Evolutionary conservation across 371 early-diverging fungal genomes (phyloP).

Genomic region (Mucor velutinosus): DNA sequence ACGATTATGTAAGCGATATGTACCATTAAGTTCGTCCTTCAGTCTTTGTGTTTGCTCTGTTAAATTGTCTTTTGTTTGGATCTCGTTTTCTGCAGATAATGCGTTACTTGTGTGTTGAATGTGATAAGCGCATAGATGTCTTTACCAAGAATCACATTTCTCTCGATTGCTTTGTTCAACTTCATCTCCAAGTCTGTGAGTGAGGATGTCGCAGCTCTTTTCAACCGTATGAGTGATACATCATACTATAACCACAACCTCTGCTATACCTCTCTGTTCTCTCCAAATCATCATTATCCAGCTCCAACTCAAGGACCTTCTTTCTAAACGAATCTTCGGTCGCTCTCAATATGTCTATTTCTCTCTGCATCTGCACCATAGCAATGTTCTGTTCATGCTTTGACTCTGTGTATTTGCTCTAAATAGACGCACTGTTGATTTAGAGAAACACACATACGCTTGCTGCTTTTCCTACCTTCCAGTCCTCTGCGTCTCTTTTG

Average conservation of each 20-base stretch:
- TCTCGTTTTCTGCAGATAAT: slow-evolving; percentile 55
- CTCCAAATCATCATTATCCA: slow-evolving; percentile 78
- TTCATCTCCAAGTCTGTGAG: slow-evolving; percentile 72
- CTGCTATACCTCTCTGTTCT: slow-evolving; percentile 19
- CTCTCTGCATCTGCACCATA: slow-evolving; percentile 72
- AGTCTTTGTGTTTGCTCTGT: slow-evolving; percentile 76
- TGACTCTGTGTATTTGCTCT: slow-evolving; percentile 49
- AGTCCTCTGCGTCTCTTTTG: slow-evolving; percentile 67
- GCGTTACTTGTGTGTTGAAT: neutral
- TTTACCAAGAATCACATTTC: slow-evolving; percentile 61
- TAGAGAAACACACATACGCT: neutral
- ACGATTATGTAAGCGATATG: neutral
- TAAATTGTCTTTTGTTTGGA: slow-evolving; percentile 66
- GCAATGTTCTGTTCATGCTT: slow-evolving; percentile 66
- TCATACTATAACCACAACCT: neutral
- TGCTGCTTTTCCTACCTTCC: slow-evolving; percentile 57
- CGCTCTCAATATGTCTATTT: slow-evolving; percentile 72
- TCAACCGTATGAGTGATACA: neutral
- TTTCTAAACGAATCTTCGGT: slow-evolving; percentile 74
- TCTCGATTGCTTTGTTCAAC: slow-evolving; percentile 70
- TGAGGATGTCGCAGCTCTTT: slow-evolving; percentile 70
- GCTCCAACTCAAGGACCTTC: slow-evolving; percentile 74
- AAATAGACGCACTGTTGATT: neutral
- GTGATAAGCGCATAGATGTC: neutral
- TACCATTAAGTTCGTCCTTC: slow-evolving; percentile 77